Evolutionary conservation across 1,284 basidiomycete species (phyloP).

Genomic region (Leucoagaricus sp.): DNA sequence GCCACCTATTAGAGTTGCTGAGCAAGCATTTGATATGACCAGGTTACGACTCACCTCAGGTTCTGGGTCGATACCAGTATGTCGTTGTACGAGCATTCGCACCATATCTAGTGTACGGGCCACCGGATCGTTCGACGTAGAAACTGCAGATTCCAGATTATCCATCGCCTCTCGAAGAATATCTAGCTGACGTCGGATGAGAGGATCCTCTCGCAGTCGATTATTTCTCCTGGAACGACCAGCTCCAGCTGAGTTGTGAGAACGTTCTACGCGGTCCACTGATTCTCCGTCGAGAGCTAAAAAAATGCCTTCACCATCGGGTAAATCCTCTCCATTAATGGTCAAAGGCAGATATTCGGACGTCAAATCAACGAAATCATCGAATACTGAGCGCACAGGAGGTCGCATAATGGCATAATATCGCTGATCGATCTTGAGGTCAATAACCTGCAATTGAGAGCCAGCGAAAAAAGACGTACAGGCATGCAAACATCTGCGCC

Average conservation of each 20-base stretch:
- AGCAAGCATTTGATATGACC: not conserved
- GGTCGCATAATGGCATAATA: constrained; percentile 3
- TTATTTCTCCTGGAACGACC: not conserved
- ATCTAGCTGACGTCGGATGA: not conserved
- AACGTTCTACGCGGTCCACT: not conserved
- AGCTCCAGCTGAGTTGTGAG: not conserved
- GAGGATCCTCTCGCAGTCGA: not conserved
- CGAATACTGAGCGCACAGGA: constrained; percentile 3
- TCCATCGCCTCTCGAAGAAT: constrained; percentile 11
- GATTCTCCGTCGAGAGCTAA: not conserved
- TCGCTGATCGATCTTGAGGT: not conserved
- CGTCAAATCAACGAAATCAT: constrained; percentile 11
- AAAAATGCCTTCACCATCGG: constrained; percentile 1
- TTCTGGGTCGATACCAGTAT: not conserved
- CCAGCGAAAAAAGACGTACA: constrained; percentile 26
- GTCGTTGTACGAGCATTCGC: constrained; percentile 8
- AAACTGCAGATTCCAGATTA: constrained; percentile 6
- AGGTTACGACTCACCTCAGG: not conserved
- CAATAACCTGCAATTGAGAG: not conserved
- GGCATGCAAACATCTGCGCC: constrained; percentile 58
- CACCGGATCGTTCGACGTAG: constrained; percentile 6
- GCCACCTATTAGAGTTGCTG: not conserved
- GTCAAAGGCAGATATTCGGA: constrained; percentile 5
- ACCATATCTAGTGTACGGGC: constrained; percentile 7
- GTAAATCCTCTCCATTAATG: not conserved